Evolutionary conservation across 345 rosid species (phyloP).

Genomic region (Citrus medica): DNA sequence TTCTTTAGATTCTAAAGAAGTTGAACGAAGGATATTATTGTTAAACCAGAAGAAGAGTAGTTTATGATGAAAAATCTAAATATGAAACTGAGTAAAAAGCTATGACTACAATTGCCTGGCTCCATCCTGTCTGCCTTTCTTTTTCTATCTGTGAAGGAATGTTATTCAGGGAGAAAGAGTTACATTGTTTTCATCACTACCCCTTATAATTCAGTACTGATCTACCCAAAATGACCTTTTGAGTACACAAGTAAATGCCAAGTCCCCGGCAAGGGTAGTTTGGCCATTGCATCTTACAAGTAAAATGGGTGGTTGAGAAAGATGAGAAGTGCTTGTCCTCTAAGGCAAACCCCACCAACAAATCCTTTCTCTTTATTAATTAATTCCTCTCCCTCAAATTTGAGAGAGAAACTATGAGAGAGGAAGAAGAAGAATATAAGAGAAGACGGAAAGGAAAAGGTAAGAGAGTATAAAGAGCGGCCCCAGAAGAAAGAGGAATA

Average conservation of each 20-base stretch:
- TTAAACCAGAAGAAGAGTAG: slow-evolving; percentile 2
- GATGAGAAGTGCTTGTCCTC: slow-evolving; percentile 45
- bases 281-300: slow-evolving; percentile 4
- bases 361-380: background rate
- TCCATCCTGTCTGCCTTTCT: slow-evolving; percentile 61
- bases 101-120: slow-evolving; percentile 57
- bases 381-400: background rate
- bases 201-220: background rate
- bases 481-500: slow-evolving; percentile 11
- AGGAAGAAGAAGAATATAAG: slow-evolving; percentile 4
- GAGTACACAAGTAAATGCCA: background rate
- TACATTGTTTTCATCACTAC: slow-evolving; percentile 9
- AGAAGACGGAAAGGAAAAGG: no score
- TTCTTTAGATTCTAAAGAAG: slow-evolving; percentile 1
- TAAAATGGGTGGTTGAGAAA: slow-evolving; percentile 50
- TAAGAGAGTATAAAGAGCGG: slow-evolving; percentile 21
- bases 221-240: slow-evolving; percentile 21
- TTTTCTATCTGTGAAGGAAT: slow-evolving; percentile 24
- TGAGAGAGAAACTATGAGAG: no score
- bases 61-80: slow-evolving; percentile 11
- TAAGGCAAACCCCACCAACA: slow-evolving; percentile 27
- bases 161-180: slow-evolving; percentile 11
- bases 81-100: background rate
- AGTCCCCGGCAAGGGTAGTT: slow-evolving; percentile 6
- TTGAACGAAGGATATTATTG: background rate